Evolutionary conservation across 2,329 filamentous ascomycete genomes (phyloP).

Genomic region (Emericellopsis cladophorae): DNA sequence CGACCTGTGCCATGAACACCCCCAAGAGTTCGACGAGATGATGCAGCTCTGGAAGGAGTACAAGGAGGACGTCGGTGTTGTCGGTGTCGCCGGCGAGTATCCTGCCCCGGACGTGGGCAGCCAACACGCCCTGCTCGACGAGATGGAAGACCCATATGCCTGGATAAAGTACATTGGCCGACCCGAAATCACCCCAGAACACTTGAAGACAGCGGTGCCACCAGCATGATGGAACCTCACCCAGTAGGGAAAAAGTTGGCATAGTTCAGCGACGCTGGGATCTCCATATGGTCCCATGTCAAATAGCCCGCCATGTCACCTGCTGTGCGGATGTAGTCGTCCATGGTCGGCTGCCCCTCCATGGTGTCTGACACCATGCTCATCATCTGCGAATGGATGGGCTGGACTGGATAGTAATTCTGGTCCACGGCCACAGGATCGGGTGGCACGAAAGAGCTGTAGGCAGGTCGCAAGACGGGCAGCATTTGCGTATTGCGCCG

Average conservation of each 20-base stretch:
- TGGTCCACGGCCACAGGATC: background rate
- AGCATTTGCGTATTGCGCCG: background rate
- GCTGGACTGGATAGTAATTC: background rate
- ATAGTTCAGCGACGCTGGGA: conserved; percentile 6
- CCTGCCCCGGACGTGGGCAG: background rate
- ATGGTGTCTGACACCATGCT: background rate
- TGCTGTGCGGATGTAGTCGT: conserved; percentile 11
- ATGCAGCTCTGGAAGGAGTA: conserved; percentile 21
- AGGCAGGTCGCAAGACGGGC: background rate
- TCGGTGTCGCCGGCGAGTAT: background rate
- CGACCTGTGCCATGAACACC: conserved; percentile 12
- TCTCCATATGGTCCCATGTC: conserved; percentile 9
- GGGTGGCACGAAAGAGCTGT: background rate
- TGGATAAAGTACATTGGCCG: conserved; percentile 6
- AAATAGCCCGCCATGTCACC: conserved; percentile 12
- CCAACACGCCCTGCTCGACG: background rate
- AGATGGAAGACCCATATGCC: conserved; percentile 4
- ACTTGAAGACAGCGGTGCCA: background rate
- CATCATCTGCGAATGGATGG: background rate
- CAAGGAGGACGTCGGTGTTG: conserved; percentile 1
- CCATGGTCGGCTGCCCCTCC: conserved; percentile 6
- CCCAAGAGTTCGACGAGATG: conserved; percentile 13
- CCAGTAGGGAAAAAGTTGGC: background rate
- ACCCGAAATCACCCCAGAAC: background rate
- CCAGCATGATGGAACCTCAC: background rate